Conservation (phyloP, 306 rosid genomes). For the Elaeagnus macrophylla region DNA sequence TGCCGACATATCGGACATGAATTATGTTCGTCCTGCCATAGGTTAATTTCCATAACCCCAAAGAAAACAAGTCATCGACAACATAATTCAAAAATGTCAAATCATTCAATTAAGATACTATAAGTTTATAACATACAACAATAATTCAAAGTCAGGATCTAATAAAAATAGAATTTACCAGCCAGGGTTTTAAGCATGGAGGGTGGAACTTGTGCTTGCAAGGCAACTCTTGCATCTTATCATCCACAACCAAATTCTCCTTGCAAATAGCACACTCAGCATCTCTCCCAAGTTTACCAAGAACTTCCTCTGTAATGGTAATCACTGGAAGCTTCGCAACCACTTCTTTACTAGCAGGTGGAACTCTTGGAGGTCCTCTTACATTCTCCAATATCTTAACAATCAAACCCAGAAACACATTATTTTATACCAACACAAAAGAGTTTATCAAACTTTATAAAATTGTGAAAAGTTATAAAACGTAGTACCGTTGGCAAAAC, state of each 20-base stretch:
- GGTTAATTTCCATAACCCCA: not conserved
- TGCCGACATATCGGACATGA: constrained; percentile 83
- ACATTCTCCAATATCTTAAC: constrained; percentile 38
- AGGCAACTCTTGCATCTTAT: constrained; percentile 89
- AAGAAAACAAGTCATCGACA: not conserved
- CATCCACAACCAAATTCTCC: constrained; percentile 63
- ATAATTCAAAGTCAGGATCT: no score
- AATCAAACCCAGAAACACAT: not conserved
- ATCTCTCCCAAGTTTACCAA: constrained; percentile 61
- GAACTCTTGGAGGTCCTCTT: constrained; percentile 50
- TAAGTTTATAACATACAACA: no score
- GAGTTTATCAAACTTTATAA: not conserved
- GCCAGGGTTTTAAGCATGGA: constrained; percentile 93
- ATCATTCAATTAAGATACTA: constrained; percentile 4
- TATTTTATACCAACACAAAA: not conserved
- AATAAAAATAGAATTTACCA: constrained; percentile 51
- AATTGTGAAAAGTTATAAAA: constrained; percentile 4
- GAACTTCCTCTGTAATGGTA: constrained; percentile 56
- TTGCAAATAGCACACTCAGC: constrained; percentile 84
- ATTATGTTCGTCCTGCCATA: constrained; percentile 70
- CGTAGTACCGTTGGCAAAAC: constrained; percentile 51
- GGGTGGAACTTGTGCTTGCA: constrained; percentile 98
- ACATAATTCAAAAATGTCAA: not conserved
- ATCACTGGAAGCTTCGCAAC: constrained; percentile 81
- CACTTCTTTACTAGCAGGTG: constrained; percentile 92